Percentiles rank a stretch among this genome's conserved stretches.
Evolutionary conservation across 2,329 filamentous ascomycete genomes (phyloP).

Genomic region (Aciculosporium take): DNA sequence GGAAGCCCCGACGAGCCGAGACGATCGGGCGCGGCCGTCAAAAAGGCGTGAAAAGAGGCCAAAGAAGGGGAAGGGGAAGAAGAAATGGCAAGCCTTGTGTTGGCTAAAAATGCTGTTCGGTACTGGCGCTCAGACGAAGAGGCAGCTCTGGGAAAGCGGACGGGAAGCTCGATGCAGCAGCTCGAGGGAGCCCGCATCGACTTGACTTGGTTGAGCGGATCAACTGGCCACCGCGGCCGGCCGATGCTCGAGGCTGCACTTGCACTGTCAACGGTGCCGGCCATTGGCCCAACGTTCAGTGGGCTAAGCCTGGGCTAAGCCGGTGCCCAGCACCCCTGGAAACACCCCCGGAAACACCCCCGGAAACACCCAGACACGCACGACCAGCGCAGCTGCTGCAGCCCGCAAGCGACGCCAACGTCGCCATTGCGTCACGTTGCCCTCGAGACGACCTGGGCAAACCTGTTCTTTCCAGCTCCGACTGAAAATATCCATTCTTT

Average conservation of each 20-base stretch:
- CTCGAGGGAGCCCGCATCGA: too few species aligned
- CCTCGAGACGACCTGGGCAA: not conserved
- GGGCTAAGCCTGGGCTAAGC: not conserved
- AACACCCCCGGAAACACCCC: not conserved
- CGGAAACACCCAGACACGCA: constrained; percentile 1
- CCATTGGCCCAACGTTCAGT: too few species aligned
- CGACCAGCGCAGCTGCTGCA: not conserved
- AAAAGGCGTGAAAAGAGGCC: too few species aligned
- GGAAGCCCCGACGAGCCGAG: not conserved
- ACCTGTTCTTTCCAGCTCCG: constrained; percentile 2
- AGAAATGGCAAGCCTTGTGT: not conserved
- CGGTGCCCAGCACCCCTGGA: not conserved
- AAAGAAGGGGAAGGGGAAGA: not conserved
- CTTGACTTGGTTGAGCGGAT: too few species aligned
- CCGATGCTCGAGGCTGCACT: too few species aligned
- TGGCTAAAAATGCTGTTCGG: too few species aligned
- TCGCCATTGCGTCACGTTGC: constrained; percentile 9
- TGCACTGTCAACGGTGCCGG: too few species aligned
- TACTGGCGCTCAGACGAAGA: too few species aligned
- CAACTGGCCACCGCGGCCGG: constrained; percentile 12
- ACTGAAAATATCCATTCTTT: not conserved
- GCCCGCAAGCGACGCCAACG: not conserved
- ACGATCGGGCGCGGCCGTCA: not conserved
- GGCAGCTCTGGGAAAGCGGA: not conserved
- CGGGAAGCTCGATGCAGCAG: not conserved